Base-by-base conservation (phyloP, 345 rosid genomes). In the Populus ilicifolia region DNA sequence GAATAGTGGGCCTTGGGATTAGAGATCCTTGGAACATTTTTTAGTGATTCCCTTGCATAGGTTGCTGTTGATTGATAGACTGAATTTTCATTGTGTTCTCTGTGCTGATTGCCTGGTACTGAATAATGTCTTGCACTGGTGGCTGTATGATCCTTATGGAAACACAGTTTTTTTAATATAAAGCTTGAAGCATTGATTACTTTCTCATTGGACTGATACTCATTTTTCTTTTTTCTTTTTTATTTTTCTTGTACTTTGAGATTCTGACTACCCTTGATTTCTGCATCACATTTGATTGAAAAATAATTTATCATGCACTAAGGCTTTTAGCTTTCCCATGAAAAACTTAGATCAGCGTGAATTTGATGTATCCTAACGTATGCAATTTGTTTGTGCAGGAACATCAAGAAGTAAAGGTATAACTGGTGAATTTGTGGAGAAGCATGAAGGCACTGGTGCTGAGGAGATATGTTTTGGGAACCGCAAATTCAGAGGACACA, bases 401-500 rank as follows among this genome's bases (percentile, higher is more conserved):
- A 82, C 85, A 73, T 83, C 83, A 82, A 71, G 80, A 74, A 81
- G 80, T 85, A 85, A 76, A 84, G 82, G 78, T 65, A 70, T 70
- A 25, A 73, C 74, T 36, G 83, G 77, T 29, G 81, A 84, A 69
- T 72, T 86, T 35, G 3, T 25, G 75, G 85, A 69, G 71, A 81
- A 70, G 78, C 77, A 73, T 69, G 89, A 86, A 80, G 80, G 41
- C 67, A 52, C 75, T 17, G 82, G 80, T 64, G 75, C 79, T 35
- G 84, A 74, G 73, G 90, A 84, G 80, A 59, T 79, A 52, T 69
- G 81, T 83, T 82, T 84, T 68, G 74, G 73, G 76, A 88, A 89
- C 74, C 44, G 0, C n/a, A 90, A 86, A 84, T 88, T 80, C 78
- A 85, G 85, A 78, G 76, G 83, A 71, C 84, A 79, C 72, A 88